Percentiles rank a stretch among this genome's conserved stretches.
Evolutionary conservation across 306 rosid genomes (phyloP).

Genomic region (Quercus glauca): DNA sequence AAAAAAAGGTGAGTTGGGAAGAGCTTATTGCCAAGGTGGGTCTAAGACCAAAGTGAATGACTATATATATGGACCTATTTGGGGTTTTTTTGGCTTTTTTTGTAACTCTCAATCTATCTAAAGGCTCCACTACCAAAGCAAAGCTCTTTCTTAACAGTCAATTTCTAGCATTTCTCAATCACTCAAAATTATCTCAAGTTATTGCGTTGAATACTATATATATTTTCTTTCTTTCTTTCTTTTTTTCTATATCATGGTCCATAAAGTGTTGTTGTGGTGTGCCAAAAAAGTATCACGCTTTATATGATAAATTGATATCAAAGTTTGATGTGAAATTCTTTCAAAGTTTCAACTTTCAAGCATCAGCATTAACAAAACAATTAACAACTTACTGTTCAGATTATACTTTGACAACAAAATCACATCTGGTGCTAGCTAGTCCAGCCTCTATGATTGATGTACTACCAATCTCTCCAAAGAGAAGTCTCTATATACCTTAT

Average conservation of each 20-base stretch:
- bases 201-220: neutral
- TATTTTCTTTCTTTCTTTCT: too few species aligned
- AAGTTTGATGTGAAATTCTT: neutral
- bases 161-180: slow-evolving; percentile 1
- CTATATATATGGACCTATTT: neutral
- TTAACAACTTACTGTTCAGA: neutral
- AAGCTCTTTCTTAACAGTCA: neutral
- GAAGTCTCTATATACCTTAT: neutral
- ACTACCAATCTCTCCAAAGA: neutral
- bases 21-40: neutral
- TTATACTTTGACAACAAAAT: neutral
- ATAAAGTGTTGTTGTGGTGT: neutral
- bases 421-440: neutral
- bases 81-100: neutral
- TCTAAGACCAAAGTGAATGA: neutral
- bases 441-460: neutral
- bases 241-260: neutral
- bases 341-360: neutral
- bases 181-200: neutral
- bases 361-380: neutral
- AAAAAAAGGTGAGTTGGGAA: slow-evolving; percentile 21
- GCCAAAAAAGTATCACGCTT: neutral
- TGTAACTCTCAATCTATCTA: neutral
- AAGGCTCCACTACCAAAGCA: neutral
- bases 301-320: neutral